A percentile compares a stretch with the other conserved stretches of the same genome.
Evolutionary conservation across 352 stramenopile species (phyloP).

Genomic region (Blastocystis sp.): DNA sequence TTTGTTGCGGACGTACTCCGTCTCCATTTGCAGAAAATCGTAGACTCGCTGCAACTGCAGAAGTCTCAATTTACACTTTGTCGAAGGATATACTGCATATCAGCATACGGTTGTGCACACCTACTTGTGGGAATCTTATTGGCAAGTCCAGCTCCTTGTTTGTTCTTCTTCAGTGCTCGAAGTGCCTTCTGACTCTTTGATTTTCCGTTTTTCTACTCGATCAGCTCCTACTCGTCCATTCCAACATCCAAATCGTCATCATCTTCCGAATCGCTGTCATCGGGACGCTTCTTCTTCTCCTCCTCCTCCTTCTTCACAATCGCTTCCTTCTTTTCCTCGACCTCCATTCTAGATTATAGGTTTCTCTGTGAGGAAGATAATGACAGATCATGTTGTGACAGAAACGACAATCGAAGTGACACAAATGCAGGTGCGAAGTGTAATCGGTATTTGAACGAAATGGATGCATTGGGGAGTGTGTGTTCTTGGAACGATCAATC

Average conservation of each 20-base stretch:
- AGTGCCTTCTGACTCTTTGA: constrained; percentile 49
- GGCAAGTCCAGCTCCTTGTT: constrained; percentile 19
- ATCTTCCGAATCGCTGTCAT: constrained; percentile 41
- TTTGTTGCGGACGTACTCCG: constrained; percentile 99
- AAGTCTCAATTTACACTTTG: constrained; percentile 97
- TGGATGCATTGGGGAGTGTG: too few relatives aligned
- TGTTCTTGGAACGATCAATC: too few relatives aligned
- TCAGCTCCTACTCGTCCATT: not conserved
- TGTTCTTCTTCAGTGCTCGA: constrained; percentile 47
- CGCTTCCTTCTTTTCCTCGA: constrained; percentile 6
- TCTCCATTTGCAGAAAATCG: constrained; percentile 98
- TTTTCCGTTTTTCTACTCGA: constrained; percentile 1
- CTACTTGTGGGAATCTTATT: constrained; percentile 54
- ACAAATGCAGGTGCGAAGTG: too few relatives aligned
- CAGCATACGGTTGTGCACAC: not conserved
- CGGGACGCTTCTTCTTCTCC: constrained; percentile 31
- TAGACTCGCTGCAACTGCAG: constrained; percentile 99
- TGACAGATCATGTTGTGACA: too few relatives aligned
- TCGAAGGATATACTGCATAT: constrained; percentile 79
- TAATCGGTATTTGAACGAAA: too few relatives aligned
- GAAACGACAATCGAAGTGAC: too few relatives aligned
- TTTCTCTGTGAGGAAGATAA: too few relatives aligned
- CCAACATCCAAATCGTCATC: constrained; percentile 3
- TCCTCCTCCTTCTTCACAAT: constrained; percentile 54
- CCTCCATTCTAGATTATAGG: constrained; percentile 11